Evolutionary conservation across 192 early-diverging fungal species (phyloP), one percentile per base, ranked within the genome.

Genomic region (Mycoemilia scoparia): DNA sequence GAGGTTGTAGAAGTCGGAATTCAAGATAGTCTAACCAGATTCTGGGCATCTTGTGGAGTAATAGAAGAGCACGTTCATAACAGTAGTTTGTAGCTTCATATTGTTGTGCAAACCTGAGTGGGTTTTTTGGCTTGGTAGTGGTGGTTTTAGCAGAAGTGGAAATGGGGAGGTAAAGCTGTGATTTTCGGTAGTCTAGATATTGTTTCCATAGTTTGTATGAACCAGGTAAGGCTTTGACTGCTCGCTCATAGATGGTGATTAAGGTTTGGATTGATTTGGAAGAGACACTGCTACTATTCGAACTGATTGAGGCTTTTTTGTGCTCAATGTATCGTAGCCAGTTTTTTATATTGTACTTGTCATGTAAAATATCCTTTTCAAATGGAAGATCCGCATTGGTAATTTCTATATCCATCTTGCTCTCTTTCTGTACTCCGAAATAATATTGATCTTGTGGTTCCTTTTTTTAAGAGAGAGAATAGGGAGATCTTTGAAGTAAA

Each of bases 201-300:
- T 56, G 43, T 44, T 84, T 85, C 90, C 90, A 99, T 3, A 99
- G 67, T 53, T 92, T 93, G 58, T 92, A 98, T 5, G 84, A 88
- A 4, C 89, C 84, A 2, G 95, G 95, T 3, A 99, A 57, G 20
- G 74, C 65, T 28, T 69, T 65, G 15, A 95, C 55, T 1, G 91
- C 90, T 5, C 95, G 78, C 47, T 96, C 90, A 54, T 79, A 88
- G 1, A 95, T 53, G 19, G 81, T 67, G 29, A 66, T 71, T 27
- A 64, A 41, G 3, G n/a, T n/a, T n/a, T n/a, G n/a, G n/a, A n/a
- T n/a, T n/a, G n/a, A n/a, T n/a, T n/a, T n/a, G n/a, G n/a, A n/a
- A n/a, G n/a, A n/a, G n/a, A n/a, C n/a, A n/a, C n/a, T n/a, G n/a
- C n/a, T n/a, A n/a, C n/a, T n/a, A 64, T 46, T 7, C 44, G 37